A percentile compares a stretch with the other conserved stretches of the same genome.
Evolutionary conservation across 1,284 basidiomycete species (phyloP).

Genomic region (Leccinum solheimii): DNA sequence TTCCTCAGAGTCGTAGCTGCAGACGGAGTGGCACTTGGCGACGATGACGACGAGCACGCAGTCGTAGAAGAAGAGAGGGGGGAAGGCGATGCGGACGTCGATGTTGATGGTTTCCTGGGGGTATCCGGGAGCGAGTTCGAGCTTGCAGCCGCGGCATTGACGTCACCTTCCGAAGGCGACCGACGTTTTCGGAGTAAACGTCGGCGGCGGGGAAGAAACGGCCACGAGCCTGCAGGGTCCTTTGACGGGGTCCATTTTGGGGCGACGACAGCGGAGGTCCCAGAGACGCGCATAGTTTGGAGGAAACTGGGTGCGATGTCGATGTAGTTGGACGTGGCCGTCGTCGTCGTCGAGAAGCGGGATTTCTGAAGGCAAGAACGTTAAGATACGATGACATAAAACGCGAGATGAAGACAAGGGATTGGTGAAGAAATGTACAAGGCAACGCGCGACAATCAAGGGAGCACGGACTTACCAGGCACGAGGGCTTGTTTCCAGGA

Average conservation of each 20-base stretch:
- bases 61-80: constrained; percentile 1
- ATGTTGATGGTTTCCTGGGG: constrained; percentile 10
- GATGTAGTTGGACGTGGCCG: constrained; percentile 50
- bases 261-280: constrained; percentile 1
- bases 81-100: not conserved
- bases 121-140: constrained; percentile 15
- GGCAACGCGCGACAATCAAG: not conserved
- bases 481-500: constrained; percentile 1
- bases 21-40: not conserved
- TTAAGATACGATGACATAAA: not conserved
- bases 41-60: constrained; percentile 4
- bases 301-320: constrained; percentile 27
- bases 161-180: constrained; percentile 10
- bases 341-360: constrained; percentile 52
- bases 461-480: constrained; percentile 20
- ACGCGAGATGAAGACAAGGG: not conserved
- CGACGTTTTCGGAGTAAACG: constrained; percentile 32
- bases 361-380: constrained; percentile 39
- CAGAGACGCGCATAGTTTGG: constrained; percentile 9
- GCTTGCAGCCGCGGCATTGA: not conserved
- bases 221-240: constrained; percentile 21
- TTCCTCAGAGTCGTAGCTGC: not conserved
- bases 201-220: constrained; percentile 26
- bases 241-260: constrained; percentile 4
- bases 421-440: not conserved